Evolutionary conservation across 345 rosid species (phyloP).

Genomic region (Rhizophora mangle): DNA sequence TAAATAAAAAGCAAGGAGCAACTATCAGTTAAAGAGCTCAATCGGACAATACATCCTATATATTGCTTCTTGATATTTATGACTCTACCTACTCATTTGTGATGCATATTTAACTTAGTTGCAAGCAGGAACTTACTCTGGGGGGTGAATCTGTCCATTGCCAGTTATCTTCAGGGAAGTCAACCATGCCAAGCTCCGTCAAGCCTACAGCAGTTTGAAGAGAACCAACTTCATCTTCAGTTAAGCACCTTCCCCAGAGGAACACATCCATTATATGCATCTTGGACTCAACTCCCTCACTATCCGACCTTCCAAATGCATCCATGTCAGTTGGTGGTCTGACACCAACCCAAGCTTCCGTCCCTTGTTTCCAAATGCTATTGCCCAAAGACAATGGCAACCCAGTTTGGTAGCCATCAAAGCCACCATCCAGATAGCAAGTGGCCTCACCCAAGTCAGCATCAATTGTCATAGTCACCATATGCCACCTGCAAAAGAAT

Average conservation of each 20-base stretch:
- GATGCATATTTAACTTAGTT: too few species aligned
- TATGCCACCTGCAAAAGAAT: constrained; percentile 78
- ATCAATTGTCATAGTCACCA: constrained; percentile 93
- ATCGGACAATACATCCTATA: not conserved
- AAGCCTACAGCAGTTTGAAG: constrained; percentile 76
- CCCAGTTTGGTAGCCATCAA: constrained; percentile 81
- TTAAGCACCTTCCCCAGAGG: constrained; percentile 95
- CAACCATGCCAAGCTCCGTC: constrained; percentile 69
- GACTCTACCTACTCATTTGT: not conserved
- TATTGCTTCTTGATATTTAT: not conserved
- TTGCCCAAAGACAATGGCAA: constrained; percentile 58
- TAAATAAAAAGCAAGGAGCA: constrained; percentile 32
- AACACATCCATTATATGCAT: constrained; percentile 99
- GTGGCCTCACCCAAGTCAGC: constrained; percentile 94
- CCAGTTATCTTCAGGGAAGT: constrained; percentile 88
- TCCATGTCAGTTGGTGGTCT: constrained; percentile 92
- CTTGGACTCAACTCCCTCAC: constrained; percentile 97
- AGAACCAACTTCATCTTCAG: constrained; percentile 85
- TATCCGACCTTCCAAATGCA: constrained; percentile 98
- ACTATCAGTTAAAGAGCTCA: constrained; percentile 21
- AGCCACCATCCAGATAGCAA: constrained; percentile 96
- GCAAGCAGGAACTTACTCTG: constrained; percentile 51
- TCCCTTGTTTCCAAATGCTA: constrained; percentile 84
- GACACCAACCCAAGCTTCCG: constrained; percentile 93
- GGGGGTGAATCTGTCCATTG: constrained; percentile 98